Conservation (phyloP, 2,329 filamentous ascomycete species). For the Tolypocladium ophioglossoides region DNA sequence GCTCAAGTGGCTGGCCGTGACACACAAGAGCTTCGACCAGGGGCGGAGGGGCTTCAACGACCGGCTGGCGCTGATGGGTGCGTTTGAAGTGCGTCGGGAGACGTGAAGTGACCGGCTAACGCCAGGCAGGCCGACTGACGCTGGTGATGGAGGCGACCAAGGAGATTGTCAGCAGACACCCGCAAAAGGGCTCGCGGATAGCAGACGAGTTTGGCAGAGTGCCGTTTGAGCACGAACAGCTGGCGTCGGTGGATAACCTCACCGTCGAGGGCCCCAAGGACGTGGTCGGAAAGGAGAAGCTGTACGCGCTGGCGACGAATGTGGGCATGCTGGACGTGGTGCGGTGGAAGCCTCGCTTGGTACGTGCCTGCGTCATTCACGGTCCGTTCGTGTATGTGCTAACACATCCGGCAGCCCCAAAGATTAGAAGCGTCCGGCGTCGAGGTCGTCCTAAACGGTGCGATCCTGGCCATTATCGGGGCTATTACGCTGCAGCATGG, state of each 20-base stretch:
- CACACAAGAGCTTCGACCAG: conserved; percentile 97
- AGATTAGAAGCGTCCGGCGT: conserved; percentile 65
- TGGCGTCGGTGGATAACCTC: conserved; percentile 67
- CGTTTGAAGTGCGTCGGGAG: conserved; percentile 6
- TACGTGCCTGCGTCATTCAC: conserved; percentile 31
- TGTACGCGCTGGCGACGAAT: conserved; percentile 57
- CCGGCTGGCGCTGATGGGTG: conserved; percentile 80
- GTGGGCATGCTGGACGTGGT: conserved; percentile 67
- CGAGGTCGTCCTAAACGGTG: conserved; percentile 62
- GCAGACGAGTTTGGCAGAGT: conserved; percentile 43
- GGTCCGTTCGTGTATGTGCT: not conserved
- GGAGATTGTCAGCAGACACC: conserved; percentile 23
- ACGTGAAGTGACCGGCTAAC: conserved; percentile 4
- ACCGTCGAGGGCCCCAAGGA: conserved; percentile 47
- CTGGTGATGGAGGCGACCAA: conserved; percentile 29
- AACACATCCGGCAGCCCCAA: conserved; percentile 34
- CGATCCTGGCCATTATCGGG: conserved; percentile 77
- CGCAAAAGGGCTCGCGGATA: conserved; percentile 12
- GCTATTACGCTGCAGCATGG: conserved; percentile 85
- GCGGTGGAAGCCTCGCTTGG: conserved; percentile 80
- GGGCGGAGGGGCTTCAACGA: conserved; percentile 92
- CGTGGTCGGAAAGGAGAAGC: conserved; percentile 51
- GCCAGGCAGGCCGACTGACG: conserved; percentile 21
- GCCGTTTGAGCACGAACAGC: conserved; percentile 59
- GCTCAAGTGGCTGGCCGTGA: conserved; percentile 92